phyloP scores from a whole-genome alignment of 1,284 basidiomycete genomes.

The Ganoderma meredithae region DNA sequence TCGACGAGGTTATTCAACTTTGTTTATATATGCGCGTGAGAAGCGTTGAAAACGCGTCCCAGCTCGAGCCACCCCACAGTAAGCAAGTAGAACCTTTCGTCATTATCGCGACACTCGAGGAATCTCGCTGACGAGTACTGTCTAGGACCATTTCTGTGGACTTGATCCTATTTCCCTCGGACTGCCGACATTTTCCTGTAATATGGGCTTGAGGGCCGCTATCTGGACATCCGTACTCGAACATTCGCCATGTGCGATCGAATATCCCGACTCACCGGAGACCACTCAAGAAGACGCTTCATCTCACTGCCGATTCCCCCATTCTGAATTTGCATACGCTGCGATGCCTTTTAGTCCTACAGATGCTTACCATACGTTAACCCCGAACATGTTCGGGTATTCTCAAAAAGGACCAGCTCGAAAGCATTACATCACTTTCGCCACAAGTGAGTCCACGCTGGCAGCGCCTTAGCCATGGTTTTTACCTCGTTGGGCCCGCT shows the following conservation, averaged over 20 bases:
- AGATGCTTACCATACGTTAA: not conserved
- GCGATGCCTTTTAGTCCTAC: too few relatives aligned
- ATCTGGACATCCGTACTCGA: not conserved
- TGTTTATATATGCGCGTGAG: too few relatives aligned
- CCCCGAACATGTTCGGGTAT: constrained; percentile 1
- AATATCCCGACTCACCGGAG: too few relatives aligned
- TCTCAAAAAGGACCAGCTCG: not conserved
- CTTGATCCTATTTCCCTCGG: not conserved
- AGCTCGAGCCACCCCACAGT: too few relatives aligned
- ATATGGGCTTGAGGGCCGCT: not conserved
- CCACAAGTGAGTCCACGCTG: not conserved
- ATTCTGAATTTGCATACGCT: too few relatives aligned
- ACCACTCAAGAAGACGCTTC: not conserved
- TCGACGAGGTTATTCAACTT: too few relatives aligned
- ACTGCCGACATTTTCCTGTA: not conserved
- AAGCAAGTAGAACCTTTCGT: too few relatives aligned
- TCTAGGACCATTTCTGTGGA: not conserved
- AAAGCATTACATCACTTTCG: not conserved
- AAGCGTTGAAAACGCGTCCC: too few relatives aligned
- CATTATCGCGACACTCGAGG: too few relatives aligned
- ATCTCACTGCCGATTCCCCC: not conserved
- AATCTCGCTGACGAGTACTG: not conserved
- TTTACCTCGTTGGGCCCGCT: too few relatives aligned
- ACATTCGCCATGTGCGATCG: not conserved
- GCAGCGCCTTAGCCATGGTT: too few relatives aligned